phyloP scores from a whole-genome alignment of 1,139 yeast genomes.

The Geotrichum fermentans region DNA sequence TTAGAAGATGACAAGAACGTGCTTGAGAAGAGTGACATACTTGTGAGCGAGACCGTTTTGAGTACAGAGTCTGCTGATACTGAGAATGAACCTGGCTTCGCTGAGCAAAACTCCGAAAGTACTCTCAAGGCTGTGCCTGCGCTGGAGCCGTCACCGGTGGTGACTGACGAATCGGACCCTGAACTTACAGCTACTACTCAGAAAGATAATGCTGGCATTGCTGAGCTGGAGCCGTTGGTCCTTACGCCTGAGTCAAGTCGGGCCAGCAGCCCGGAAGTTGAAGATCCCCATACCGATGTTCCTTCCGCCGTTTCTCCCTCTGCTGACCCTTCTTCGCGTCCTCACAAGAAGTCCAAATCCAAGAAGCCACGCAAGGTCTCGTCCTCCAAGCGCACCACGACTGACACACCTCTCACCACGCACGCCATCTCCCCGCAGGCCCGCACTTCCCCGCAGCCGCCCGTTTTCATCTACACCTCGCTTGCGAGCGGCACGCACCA shows the following conservation, averaged over 20 bases:
- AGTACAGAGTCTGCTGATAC: no score
- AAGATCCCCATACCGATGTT: not conserved
- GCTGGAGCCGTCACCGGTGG: no score
- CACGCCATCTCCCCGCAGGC: not conserved
- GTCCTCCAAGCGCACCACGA: not conserved
- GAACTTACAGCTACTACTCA: not conserved
- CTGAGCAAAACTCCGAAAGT: not conserved
- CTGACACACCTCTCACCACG: not conserved
- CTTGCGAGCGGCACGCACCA: conserved; percentile 85
- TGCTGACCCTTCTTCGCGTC: not conserved
- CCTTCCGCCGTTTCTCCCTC: not conserved
- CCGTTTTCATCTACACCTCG: conserved; percentile 72
- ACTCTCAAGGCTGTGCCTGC: not conserved
- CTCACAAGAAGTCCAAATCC: not conserved
- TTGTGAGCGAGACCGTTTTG: no score
- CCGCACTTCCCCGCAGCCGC: conserved; percentile 19
- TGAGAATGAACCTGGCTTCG: not conserved
- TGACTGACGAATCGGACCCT: no score
- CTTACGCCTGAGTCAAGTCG: not conserved
- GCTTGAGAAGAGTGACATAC: not conserved
- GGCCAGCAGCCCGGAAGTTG: not conserved
- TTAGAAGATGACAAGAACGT: not conserved
- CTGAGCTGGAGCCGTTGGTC: not conserved
- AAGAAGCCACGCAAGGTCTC: not conserved
- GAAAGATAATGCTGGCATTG: not conserved